Conservation (phyloP, 192 early-diverging fungal genomes). For the Coemansia sp. region DNA sequence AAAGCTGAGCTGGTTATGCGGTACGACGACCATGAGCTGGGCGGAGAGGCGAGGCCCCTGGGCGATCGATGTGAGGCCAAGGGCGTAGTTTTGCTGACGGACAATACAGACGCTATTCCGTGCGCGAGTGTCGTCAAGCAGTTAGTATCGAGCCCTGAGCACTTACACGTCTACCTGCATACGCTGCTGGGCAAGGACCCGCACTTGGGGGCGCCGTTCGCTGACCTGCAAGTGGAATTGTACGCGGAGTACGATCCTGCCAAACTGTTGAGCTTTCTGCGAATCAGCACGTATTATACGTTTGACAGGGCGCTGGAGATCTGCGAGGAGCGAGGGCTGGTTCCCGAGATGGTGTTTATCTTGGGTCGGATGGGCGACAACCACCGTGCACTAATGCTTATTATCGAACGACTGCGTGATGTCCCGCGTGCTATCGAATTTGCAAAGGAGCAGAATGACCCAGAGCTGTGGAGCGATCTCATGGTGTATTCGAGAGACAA, state of each 20-base stretch:
- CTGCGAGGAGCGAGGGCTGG: constrained; percentile 84
- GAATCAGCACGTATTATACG: constrained; percentile 75
- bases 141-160: constrained; percentile 61
- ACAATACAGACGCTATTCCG: constrained; percentile 82
- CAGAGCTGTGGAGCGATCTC: constrained; percentile 94
- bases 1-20: constrained; percentile 82
- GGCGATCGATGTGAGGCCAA: constrained; percentile 51
- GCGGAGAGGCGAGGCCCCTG: constrained; percentile 16
- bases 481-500: constrained; percentile 94
- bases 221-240: constrained; percentile 81
- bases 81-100: constrained; percentile 82
- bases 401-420: constrained; percentile 88
- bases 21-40: constrained; percentile 68
- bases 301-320: constrained; percentile 71
- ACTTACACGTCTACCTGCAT: constrained; percentile 90
- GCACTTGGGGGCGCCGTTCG: constrained; percentile 72
- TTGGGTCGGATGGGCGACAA: constrained; percentile 98
- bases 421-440: constrained; percentile 97
- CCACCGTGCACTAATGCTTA: constrained; percentile 88
- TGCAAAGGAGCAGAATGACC: constrained; percentile 97
- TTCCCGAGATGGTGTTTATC: constrained; percentile 98
- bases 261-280: constrained; percentile 83
- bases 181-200: constrained; percentile 66
- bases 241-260: constrained; percentile 87
- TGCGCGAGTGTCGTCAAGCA: constrained; percentile 70